A percentile compares a stretch with the other conserved stretches of the same genome.
These are phyloP conservation scores for Trichophyton schoenleinii DNA, from an alignment of 2,329 filamentous ascomycete genomes.

Conservation along the genomic window DNA sequence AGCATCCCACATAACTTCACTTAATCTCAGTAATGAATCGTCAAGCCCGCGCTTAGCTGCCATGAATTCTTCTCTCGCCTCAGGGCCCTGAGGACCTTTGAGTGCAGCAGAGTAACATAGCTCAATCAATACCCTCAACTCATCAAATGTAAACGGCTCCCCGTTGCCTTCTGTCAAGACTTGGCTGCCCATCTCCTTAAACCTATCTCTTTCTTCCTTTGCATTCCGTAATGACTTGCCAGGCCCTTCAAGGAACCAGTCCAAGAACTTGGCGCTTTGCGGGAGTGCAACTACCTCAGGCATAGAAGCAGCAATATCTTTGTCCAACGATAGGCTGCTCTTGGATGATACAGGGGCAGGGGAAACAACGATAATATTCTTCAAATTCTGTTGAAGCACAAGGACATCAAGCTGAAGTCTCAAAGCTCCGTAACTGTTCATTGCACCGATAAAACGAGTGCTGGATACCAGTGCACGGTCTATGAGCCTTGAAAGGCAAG, in stretches of 20 bases:
- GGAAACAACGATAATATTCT: slow-evolving; percentile 56
- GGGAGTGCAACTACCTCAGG: slow-evolving; percentile 31
- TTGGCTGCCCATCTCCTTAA: slow-evolving; percentile 22
- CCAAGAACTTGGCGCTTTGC: slow-evolving; percentile 34
- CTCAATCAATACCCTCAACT: slow-evolving; percentile 34
- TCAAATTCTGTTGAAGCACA: slow-evolving; percentile 90
- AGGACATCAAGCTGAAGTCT: slow-evolving; percentile 88
- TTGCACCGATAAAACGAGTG: slow-evolving; percentile 57
- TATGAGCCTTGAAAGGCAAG: slow-evolving; percentile 63
- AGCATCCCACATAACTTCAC: slow-evolving; percentile 39
- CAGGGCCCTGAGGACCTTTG: slow-evolving; percentile 27
- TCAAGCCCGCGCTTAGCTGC: slow-evolving; percentile 34
- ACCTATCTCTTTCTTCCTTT: slow-evolving; percentile 32
- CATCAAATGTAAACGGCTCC: slow-evolving; percentile 35
- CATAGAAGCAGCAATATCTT: slow-evolving; percentile 9
- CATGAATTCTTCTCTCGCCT: slow-evolving; percentile 36
- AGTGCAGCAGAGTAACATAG: slow-evolving; percentile 35
- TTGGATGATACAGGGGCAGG: slow-evolving; percentile 14
- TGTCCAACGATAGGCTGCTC: slow-evolving; percentile 9
- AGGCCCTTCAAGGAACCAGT: slow-evolving; percentile 37
- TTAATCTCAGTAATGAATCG: slow-evolving; percentile 33
- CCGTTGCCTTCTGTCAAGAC: slow-evolving; percentile 28
- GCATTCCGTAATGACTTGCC: slow-evolving; percentile 34
- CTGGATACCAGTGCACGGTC: slow-evolving; percentile 67
- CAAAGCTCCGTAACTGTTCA: slow-evolving; percentile 74